These are phyloP conservation scores for Asterochloris erici DNA, from an alignment of 139 green algal genomes.

Conservation along the genomic window DNA sequence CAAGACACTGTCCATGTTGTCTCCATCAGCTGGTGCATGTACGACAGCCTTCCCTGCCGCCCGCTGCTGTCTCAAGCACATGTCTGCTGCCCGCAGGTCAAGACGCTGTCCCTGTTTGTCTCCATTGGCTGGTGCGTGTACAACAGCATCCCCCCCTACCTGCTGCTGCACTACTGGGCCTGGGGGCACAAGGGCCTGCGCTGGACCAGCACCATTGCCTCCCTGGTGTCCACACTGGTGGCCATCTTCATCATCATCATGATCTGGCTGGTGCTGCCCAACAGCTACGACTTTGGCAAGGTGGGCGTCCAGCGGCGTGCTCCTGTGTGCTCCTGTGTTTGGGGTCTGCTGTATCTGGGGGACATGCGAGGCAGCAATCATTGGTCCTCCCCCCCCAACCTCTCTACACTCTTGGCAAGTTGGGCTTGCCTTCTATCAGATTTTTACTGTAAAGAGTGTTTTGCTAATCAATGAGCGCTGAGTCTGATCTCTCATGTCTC, in stretches of 20 bases:
- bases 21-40: no score
- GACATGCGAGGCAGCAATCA: background rate
- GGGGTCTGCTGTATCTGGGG: background rate
- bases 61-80: no score
- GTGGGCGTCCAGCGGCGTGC: background rate
- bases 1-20: no score
- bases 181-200: constrained; percentile 12
- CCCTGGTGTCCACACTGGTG: constrained; percentile 17
- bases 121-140: constrained; percentile 41
- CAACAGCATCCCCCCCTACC: constrained; percentile 17
- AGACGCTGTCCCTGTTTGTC: constrained; percentile 21
- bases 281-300: constrained; percentile 37
- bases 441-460: no score
- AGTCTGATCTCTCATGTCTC: no score
- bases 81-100: constrained; percentile 1
- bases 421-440: no score
- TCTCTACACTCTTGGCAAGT: no score
- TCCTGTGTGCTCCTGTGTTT: background rate
- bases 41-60: no score
- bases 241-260: constrained; percentile 25
- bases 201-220: constrained; percentile 12
- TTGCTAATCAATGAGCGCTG: no score
- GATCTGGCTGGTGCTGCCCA: constrained; percentile 47
- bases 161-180: constrained; percentile 29
- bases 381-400: no score